Evolutionary conservation across 176 grass and related monocot species (phyloP), one percentile per base, ranked within the genome.

Genomic region (Stipa capillata): DNA sequence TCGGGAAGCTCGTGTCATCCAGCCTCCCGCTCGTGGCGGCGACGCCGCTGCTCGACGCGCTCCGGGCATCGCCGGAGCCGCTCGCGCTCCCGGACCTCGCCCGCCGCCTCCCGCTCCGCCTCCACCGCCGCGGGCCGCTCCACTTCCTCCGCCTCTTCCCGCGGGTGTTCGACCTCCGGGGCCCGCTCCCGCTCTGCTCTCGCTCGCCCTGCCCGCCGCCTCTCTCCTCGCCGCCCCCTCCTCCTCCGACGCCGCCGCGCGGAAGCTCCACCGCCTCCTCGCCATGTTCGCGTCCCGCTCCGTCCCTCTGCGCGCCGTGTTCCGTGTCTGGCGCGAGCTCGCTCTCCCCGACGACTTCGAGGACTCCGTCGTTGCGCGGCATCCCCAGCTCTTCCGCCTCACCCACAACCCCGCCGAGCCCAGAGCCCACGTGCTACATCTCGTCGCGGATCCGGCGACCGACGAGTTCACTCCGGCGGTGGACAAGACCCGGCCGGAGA

Each of bases 241-340:
- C 53, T 78, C 89, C 28, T 52, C 85, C 0, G 54, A 76, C 51
- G 40, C 62, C 7, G 79, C 91, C 13, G 74, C 64, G 11, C 48
- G 57, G 37, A 76, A 69, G 5, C 60, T 97, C 32, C 74, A 83
- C 27, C 73, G 85, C 54, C 72, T 94, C 54, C 91, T 94, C 39
- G 78, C 89, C 8, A 94, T 92, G 82, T 92, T 89, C 8, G 31
- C 16, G 42, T 85, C 87, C 36, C 85, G 84, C 36, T 79, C 76
- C 7, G 73, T 98, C 36, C 89, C 92, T 0, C 85, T 98, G 28
- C 90, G 92, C 23, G 87, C 87, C 15, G 39, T 98, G 17, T 90
- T 94, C 72, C 86, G 85, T 48, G 85, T 94, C 40, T 94, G 96
- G 87, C 85, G 87, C 42, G 96, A 93, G 74, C 92, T 98, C 33